phyloP scores from a whole-genome alignment of 179 eudicot species.

The Corrigiola litoralis region DNA sequence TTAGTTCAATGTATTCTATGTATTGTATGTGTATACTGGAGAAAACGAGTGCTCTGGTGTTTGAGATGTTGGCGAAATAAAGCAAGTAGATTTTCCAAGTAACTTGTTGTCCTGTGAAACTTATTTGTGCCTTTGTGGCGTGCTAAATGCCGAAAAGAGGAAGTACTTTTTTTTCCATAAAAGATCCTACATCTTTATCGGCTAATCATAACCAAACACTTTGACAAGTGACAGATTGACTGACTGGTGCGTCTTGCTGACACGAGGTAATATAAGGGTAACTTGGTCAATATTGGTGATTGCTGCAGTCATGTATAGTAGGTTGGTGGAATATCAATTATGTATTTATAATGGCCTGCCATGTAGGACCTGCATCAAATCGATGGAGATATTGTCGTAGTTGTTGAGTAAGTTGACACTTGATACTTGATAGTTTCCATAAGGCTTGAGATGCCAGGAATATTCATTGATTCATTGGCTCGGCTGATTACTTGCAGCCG shows the following conservation, averaged over 20 bases:
- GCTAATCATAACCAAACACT: conserved; percentile 1
- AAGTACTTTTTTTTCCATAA: too few species aligned
- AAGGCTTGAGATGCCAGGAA: too few species aligned
- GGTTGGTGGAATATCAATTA: not conserved
- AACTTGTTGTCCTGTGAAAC: not conserved
- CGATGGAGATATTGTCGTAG: too few species aligned
- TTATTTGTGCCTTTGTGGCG: too few species aligned
- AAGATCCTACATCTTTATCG: not conserved
- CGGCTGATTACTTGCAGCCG: not conserved
- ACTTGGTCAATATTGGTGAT: conserved; percentile 13
- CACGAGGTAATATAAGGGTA: not conserved
- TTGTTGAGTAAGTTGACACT: too few species aligned
- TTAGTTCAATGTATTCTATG: conserved; percentile 16
- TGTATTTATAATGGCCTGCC: conserved; percentile 11
- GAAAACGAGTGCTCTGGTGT: conserved; percentile 17
- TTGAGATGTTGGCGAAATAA: conserved; percentile 22
- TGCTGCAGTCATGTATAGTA: not conserved
- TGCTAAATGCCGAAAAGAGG: too few species aligned
- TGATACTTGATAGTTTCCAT: not conserved
- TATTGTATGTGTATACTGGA: conserved; percentile 23
- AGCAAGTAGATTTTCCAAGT: not conserved
- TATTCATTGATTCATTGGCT: not conserved
- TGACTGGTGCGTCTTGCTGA: not conserved
- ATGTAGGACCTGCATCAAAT: not conserved
- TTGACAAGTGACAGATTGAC: not conserved